A percentile compares a stretch with the other conserved stretches of the same genome.
phyloP scores from a whole-genome alignment of 2,329 filamentous ascomycete species.

The Ceratocystis huliohia region DNA sequence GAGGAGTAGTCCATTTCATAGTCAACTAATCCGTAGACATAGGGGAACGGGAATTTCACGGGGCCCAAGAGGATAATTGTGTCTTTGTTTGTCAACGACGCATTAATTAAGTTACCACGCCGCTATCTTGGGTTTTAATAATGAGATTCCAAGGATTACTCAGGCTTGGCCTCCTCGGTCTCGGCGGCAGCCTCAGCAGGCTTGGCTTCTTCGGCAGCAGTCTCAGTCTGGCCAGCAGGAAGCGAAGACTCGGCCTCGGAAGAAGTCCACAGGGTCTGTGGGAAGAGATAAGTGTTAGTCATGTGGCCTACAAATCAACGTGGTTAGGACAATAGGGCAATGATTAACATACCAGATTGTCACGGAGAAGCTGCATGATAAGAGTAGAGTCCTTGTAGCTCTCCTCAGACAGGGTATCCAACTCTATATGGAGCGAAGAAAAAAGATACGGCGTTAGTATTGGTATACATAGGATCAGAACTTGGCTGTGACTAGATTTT shows the following conservation, averaged over 20 bases:
- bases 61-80: background rate
- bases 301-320: background rate
- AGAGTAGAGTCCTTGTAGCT: conserved; percentile 98
- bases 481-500: background rate
- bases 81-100: conserved; percentile 22
- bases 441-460: conserved; percentile 23
- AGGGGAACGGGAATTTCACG: background rate
- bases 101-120: conserved; percentile 24
- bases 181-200: conserved; percentile 39
- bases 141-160: conserved; percentile 40
- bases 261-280: conserved; percentile 93
- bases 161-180: conserved; percentile 56
- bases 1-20: conserved; percentile 1
- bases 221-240: conserved; percentile 38
- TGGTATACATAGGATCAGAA: background rate
- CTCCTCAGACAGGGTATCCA: conserved; percentile 93
- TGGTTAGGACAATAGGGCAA: background rate
- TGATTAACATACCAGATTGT: conserved; percentile 64
- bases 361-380: conserved; percentile 96
- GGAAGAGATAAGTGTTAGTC: conserved; percentile 26
- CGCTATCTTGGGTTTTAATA: conserved; percentile 30
- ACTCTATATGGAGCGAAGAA: conserved; percentile 44
- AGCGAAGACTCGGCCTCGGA: conserved; percentile 83
- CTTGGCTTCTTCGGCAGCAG: conserved; percentile 36
- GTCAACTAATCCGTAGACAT: conserved; percentile 21